Conservation (phyloP, 306 rosid genomes). For the Lathyrus tuberosus region DNA sequence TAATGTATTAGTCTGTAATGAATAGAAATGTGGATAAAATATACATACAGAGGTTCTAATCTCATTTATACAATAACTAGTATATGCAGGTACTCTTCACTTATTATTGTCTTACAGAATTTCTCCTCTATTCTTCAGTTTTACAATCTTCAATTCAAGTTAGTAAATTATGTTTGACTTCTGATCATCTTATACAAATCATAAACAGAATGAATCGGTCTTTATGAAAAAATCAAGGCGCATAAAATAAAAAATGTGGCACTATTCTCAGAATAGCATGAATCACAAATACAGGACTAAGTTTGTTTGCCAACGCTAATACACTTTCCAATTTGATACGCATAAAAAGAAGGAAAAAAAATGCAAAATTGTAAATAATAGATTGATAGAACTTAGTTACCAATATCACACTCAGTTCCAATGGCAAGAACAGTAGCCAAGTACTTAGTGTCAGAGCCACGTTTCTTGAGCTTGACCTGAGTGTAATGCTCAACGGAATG, state of each 20-base stretch:
- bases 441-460: conserved; percentile 93
- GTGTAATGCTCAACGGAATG: conserved; percentile 94
- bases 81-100: neutral
- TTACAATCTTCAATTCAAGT: conserved; percentile 16
- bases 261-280: neutral
- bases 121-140: neutral
- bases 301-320: neutral
- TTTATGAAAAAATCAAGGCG: neutral
- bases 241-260: conserved; percentile 6
- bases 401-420: conserved; percentile 94
- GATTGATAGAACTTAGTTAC: conserved; percentile 31
- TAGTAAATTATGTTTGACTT: conserved; percentile 1
- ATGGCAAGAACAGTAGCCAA: conserved; percentile 96
- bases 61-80: neutral
- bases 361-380: neutral
- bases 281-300: neutral
- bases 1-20: neutral
- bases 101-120: neutral
- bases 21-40: conserved; percentile 4
- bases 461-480: conserved; percentile 94
- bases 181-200: neutral
- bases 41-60: neutral
- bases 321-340: neutral
- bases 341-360: neutral
- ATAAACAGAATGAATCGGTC: conserved; percentile 10